Evolutionary conservation across 2,329 filamentous ascomycete genomes (phyloP).

Genomic region (Calonectria multiphialidica): DNA sequence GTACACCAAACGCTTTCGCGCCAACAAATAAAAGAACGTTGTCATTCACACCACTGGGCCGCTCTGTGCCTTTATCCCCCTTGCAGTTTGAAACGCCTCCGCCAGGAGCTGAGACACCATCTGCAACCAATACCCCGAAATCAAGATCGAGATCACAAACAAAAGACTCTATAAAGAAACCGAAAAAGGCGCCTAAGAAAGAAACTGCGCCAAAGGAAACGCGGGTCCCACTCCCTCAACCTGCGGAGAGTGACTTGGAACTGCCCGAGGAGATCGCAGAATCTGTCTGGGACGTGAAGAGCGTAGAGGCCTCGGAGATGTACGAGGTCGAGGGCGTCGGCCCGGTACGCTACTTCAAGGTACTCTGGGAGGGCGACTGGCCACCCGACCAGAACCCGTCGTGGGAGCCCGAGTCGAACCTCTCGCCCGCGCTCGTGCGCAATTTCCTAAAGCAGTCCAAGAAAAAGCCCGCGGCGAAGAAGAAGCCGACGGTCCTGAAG

Average conservation of each 20-base stretch:
- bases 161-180: conserved; percentile 9
- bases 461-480: conserved; percentile 25
- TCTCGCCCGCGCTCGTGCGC: conserved; percentile 55
- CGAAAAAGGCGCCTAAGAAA: conserved; percentile 18
- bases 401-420: conserved; percentile 68
- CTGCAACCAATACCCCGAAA: conserved; percentile 4
- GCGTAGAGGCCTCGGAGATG: conserved; percentile 56
- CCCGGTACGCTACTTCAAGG: conserved; percentile 59
- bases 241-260: not conserved
- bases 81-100: conserved; percentile 17
- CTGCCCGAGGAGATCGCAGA: conserved; percentile 32
- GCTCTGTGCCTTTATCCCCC: conserved; percentile 17
- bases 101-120: not conserved
- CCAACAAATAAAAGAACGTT: not conserved
- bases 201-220: not conserved
- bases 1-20: not conserved
- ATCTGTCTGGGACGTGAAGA: conserved; percentile 57
- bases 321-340: conserved; percentile 52
- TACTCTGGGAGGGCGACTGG: conserved; percentile 70
- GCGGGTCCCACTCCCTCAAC: not conserved
- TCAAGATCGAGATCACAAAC: conserved; percentile 4
- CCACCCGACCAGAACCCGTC: conserved; percentile 67
- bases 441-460: conserved; percentile 52
- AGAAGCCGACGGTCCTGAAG: conserved; percentile 36
- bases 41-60: conserved; percentile 18